phyloP scores from a whole-genome alignment of 768 basidiomycete genomes.

The Pisolithus albus region DNA sequence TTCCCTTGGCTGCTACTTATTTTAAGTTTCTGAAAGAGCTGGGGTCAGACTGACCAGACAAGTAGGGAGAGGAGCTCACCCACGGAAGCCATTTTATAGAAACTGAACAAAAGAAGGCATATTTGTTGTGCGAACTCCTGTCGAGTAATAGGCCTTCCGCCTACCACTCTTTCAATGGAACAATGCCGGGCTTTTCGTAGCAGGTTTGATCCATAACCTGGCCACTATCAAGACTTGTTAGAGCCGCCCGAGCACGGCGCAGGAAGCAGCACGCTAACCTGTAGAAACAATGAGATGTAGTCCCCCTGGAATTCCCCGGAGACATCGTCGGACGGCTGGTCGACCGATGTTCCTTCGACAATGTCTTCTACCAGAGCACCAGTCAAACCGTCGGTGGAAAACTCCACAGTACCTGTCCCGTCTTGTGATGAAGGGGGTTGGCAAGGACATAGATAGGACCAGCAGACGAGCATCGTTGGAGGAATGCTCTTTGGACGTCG shows the following conservation, averaged over 20 bases:
- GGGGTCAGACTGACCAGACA: background rate
- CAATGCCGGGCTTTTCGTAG: background rate
- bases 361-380: background rate
- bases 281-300: background rate
- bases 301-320: background rate
- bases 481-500: background rate
- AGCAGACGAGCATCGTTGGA: background rate
- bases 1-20: too few species aligned
- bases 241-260: background rate
- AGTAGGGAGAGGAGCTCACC: background rate
- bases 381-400: background rate
- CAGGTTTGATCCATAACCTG: background rate
- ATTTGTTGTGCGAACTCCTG: background rate
- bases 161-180: background rate
- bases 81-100: background rate
- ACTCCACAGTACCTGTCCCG: background rate
- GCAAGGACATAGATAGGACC: background rate
- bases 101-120: background rate
- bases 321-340: background rate
- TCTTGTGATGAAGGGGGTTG: background rate
- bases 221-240: background rate
- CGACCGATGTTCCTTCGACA: background rate
- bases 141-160: background rate
- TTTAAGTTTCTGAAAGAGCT: background rate
- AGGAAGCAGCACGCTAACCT: background rate